These are phyloP conservation scores for Litchi chinensis DNA, from an alignment of 345 rosid genomes.

Conservation along the genomic window DNA sequence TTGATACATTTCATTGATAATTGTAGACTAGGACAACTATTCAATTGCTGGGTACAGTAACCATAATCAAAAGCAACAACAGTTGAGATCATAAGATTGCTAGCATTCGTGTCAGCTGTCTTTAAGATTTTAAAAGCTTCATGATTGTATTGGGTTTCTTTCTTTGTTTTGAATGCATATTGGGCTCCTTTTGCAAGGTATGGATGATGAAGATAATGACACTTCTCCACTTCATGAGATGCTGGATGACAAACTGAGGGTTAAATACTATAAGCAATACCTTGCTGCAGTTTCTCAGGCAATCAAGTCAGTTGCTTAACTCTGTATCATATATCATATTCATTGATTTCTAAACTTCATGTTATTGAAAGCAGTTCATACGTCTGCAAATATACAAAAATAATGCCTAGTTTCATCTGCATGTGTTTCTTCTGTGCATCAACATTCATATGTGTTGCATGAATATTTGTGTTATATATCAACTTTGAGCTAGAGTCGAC, in stretches of 20 bases:
- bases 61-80: too few species aligned
- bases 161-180: neutral
- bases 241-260: constrained; percentile 85
- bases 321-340: constrained; percentile 1
- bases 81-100: neutral
- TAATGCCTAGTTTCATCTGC: neutral
- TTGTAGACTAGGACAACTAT: neutral
- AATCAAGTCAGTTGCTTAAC: constrained; percentile 54
- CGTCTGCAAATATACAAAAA: neutral
- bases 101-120: neutral
- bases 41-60: neutral
- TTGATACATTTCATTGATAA: too few species aligned
- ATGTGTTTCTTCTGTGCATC: neutral
- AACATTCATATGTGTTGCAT: neutral
- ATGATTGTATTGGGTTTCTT: neutral
- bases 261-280: constrained; percentile 65
- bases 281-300: constrained; percentile 71
- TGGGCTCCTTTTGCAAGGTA: constrained; percentile 49
- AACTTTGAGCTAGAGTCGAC: neutral
- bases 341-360: neutral
- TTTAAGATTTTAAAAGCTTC: neutral
- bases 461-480: too few species aligned
- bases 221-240: constrained; percentile 64
- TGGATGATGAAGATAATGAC: constrained; percentile 84
- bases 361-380: neutral